Evolutionary conservation across 768 basidiomycete species (phyloP), one percentile per base, ranked within the genome.

Genomic region (Dentipellis fragilis): DNA sequence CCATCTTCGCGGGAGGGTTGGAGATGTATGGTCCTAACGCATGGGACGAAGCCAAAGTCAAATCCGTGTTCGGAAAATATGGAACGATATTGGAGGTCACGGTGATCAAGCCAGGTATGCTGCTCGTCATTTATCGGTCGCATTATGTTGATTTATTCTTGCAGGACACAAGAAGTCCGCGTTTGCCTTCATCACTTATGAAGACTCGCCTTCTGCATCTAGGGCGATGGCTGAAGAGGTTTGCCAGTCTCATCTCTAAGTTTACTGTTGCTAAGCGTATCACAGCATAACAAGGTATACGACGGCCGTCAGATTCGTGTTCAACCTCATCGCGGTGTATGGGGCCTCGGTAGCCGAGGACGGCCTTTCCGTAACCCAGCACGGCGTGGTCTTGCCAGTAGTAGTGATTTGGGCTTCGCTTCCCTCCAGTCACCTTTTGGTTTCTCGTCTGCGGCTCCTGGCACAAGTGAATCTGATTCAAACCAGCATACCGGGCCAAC

Each of bases 101-200:
- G 59, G 68, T 90, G 45, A 77, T 88, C 50, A 75, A 75, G 40
- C 88, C 85, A 54, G 60, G 88, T 88, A 62, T 63, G 80, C 65
- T 36, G 47, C 55, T 9, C n/a, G 1, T 3, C 46, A 21, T 52
- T 22, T 55, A n/a, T 37, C 39, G 14, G 48, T 35, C 49, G 21
- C 34, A 21, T 42, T 10, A 49, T 19, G 39, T 50, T 40, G 19
- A 49, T n/a, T 3, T 17, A 22, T 4, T n/a, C 12, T 39, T 38
- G 57, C 55, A 89, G 87, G 71, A 36, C 81, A 79, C 59, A 80
- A 80, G 47, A 77, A 75, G 59, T 75, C 81, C n/a, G 87, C 81
- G 2, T 91, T 89, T 64, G 89, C 89, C 1, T 89, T 91, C 63
- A 79, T 91, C 56, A 85, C 78, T 65, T 91, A 84, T 65, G 73